Evolutionary conservation across 108 stramenopile species (phyloP).

Genomic region (Cyclotella distinguenda): DNA sequence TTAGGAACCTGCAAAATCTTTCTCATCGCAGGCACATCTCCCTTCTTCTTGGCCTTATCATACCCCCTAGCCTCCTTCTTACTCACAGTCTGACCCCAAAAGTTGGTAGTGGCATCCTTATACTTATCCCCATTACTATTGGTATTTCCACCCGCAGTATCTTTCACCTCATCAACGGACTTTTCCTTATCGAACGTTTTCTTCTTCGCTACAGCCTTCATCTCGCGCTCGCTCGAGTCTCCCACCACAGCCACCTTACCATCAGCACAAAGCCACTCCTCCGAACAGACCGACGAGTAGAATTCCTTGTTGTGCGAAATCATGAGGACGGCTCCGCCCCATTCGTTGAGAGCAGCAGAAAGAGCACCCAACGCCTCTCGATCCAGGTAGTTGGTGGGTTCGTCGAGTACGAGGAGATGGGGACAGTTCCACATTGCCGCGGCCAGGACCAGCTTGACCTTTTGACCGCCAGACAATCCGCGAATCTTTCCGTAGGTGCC

Average conservation of each 20-base stretch:
- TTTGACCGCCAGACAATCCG: slow-evolving; percentile 95
- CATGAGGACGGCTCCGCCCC: slow-evolving; percentile 97
- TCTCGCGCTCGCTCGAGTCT: slow-evolving; percentile 77
- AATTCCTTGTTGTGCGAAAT: slow-evolving; percentile 99
- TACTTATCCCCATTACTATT: slow-evolving; percentile 86
- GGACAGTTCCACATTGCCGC: slow-evolving; percentile 98
- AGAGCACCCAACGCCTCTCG: slow-evolving; percentile 95
- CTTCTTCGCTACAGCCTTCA: slow-evolving; percentile 88
- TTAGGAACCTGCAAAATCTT: slow-evolving; percentile 82
- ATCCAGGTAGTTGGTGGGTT: slow-evolving; percentile 99
- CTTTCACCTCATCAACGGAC: slow-evolving; percentile 56
- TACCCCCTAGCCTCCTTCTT: slow-evolving; percentile 89
- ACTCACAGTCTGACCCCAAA: slow-evolving; percentile 82
- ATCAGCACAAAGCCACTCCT: slow-evolving; percentile 93
- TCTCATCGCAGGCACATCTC: slow-evolving; percentile 79
- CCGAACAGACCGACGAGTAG: slow-evolving; percentile 88
- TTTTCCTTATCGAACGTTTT: slow-evolving; percentile 82
- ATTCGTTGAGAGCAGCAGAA: slow-evolving; percentile 88
- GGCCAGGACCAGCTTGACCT: slow-evolving; percentile 97
- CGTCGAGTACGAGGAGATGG: slow-evolving; percentile 94
- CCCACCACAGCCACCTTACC: slow-evolving; percentile 82
- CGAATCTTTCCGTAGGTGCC: slow-evolving; percentile 97
- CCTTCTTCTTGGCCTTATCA: slow-evolving; percentile 92
- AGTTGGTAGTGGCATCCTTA: slow-evolving; percentile 87
- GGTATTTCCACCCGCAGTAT: slow-evolving; percentile 80